phyloP scores from a whole-genome alignment of 2,329 filamentous ascomycete species.

The Monilinia polystroma region DNA sequence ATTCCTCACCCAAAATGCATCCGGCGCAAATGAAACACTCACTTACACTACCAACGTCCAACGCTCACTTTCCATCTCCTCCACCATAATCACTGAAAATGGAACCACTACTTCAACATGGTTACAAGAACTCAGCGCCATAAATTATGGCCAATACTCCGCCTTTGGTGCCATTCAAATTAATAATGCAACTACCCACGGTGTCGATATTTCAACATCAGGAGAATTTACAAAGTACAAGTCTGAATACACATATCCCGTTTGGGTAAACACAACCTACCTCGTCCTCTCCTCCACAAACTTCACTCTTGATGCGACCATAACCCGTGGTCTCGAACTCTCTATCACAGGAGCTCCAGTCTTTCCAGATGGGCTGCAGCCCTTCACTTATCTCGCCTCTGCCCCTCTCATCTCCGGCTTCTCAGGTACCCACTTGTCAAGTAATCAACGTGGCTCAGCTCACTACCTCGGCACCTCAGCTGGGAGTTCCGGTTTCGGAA shows the following conservation, averaged over 20 bases:
- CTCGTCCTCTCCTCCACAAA: slow-evolving; percentile 45
- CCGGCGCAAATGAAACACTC: slow-evolving; percentile 59
- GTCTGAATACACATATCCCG: slow-evolving; percentile 57
- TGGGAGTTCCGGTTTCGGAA: slow-evolving; percentile 53
- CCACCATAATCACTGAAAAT: slow-evolving; percentile 51
- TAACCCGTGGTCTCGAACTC: slow-evolving; percentile 51
- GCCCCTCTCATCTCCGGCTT: slow-evolving; percentile 35
- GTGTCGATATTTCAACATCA: slow-evolving; percentile 45
- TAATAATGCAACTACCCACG: slow-evolving; percentile 51
- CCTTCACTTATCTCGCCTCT: slow-evolving; percentile 45
- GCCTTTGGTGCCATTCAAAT: slow-evolving; percentile 55
- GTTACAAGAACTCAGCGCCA: slow-evolving; percentile 58
- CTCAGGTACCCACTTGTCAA: slow-evolving; percentile 47
- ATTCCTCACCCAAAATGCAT: slow-evolving; percentile 45
- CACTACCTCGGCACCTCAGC: slow-evolving; percentile 51
- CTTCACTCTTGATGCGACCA: slow-evolving; percentile 49
- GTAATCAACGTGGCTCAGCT: slow-evolving; percentile 58
- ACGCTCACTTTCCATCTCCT: slow-evolving; percentile 54
- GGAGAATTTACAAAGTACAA: slow-evolving; percentile 37
- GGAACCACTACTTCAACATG: slow-evolving; percentile 49
- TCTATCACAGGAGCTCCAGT: slow-evolving; percentile 47
- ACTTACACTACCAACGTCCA: slow-evolving; percentile 57
- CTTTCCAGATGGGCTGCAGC: slow-evolving; percentile 61
- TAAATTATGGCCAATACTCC: slow-evolving; percentile 54
- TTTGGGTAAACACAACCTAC: slow-evolving; percentile 56